Percentiles rank a stretch among this genome's conserved stretches.
Evolutionary conservation across 305 asterid genomes (phyloP).

Genomic region (Fraxinus sp.): DNA sequence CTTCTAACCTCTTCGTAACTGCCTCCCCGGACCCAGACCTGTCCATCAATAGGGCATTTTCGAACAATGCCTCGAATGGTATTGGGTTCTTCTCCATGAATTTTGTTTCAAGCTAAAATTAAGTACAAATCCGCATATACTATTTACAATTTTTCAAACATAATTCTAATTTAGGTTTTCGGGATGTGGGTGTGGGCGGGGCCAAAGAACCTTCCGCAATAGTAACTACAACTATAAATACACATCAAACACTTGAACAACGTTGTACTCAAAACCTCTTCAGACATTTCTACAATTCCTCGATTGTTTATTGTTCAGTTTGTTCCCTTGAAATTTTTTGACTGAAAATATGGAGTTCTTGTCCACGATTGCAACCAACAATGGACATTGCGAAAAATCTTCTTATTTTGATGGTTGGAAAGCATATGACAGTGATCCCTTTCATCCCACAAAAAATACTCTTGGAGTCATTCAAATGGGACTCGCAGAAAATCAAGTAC

Average conservation of each 20-base stretch:
- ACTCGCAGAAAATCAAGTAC: constrained; percentile 74
- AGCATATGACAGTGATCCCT: constrained; percentile 66
- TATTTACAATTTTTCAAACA: neutral
- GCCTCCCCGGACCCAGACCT: constrained; percentile 59
- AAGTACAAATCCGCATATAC: neutral
- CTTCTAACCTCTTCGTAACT: constrained; percentile 57
- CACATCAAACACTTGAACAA: neutral
- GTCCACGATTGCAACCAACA: constrained; percentile 59
- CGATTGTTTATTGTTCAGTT: neutral
- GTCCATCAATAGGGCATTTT: constrained; percentile 76
- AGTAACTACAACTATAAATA: neutral
- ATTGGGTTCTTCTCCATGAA: constrained; percentile 40
- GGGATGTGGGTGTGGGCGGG: neutral
- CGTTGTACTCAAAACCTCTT: neutral
- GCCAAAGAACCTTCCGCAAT: neutral
- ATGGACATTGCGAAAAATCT: constrained; percentile 73
- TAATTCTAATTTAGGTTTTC: neutral
- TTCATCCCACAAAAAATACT: constrained; percentile 42
- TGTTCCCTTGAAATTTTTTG: neutral
- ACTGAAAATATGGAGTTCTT: constrained; percentile 36
- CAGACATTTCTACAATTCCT: neutral
- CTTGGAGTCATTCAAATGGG: constrained; percentile 88
- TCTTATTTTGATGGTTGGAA: constrained; percentile 82
- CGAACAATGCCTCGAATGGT: constrained; percentile 65
- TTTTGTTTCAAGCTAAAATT: no score